Conservation (phyloP, 192 early-diverging fungal genomes). For the Backusella psychrophila region DNA sequence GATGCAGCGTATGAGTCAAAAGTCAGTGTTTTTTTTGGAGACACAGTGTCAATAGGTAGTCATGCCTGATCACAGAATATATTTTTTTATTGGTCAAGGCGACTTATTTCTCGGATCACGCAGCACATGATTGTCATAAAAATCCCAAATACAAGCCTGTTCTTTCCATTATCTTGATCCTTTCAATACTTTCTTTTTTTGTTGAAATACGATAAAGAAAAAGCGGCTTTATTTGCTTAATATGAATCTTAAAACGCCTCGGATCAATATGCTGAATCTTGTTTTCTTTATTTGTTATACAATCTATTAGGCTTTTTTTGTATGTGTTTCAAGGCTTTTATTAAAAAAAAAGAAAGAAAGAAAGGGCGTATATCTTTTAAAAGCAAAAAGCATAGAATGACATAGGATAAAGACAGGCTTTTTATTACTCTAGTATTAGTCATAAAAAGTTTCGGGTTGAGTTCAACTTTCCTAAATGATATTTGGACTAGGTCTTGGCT, state of each 20-base stretch:
- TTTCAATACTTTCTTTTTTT: not conserved
- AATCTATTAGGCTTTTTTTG: not conserved
- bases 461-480: not conserved
- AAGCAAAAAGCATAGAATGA: not conserved
- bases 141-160: not conserved
- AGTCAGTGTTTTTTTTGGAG: not conserved
- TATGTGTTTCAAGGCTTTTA: not conserved
- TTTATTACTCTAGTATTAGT: not conserved
- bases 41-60: not conserved
- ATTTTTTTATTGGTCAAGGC: not conserved
- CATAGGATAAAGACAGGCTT: not conserved
- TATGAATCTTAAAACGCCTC: not conserved
- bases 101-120: not conserved
- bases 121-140: conserved; percentile 1
- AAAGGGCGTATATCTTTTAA: not conserved
- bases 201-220: not conserved
- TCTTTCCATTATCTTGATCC: not conserved
- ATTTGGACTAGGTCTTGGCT: not conserved
- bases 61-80: not conserved
- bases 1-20: not conserved
- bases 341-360: not conserved
- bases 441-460: not conserved
- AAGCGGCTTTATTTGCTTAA: not conserved
- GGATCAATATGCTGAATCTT: not conserved
- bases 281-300: not conserved